Base-by-base conservation (phyloP, 352 stramenopile genomes). In the Globisporangium nagaii region DNA sequence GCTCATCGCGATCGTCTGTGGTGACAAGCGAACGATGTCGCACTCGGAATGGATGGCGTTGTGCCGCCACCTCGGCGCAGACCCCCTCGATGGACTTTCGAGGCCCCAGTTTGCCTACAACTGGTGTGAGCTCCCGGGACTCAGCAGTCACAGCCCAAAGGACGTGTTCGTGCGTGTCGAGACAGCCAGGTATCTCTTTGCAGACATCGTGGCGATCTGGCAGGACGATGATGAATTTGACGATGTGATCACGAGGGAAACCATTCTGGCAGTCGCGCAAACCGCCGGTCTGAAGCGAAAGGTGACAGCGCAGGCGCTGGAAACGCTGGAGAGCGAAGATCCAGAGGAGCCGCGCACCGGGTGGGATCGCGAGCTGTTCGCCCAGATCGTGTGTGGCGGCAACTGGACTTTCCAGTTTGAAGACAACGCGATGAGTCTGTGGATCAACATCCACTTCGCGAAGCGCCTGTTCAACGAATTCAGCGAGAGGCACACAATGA, bases 31-130 rank as follows among this genome's bases (percentile, higher is more conserved):
- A n/a, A 51, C 32, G 25, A 73, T 86, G 51, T 51, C 46, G 0
- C 34, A 46, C 9, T 30, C 43, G 0, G 53, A 66, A 6, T 86
- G 75, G 75, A 72, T 63, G 3, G 37, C 28, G 4, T 25, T 82
- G 15, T 86, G 75, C 32, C 46, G 55, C 2, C 63, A 61, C 2
- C 51, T 84, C 19, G 72, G 63, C 3, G 75, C 75, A 0, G 71
- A 71, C 12, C 53, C 72, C 4, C 17, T 66, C 1, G 35, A 61
- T 5, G 75, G 75, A 8, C 56, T 86, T 9, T 70, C 65, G 3
- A 62, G 71, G 9, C 66, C 65, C 10, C 75, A 86, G 53, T 86
- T 86, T 61, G 66, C 72, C 3, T 84, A 65, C 42, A 76, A 65
- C 24, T 83, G 72, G 72, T 67, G 71, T 42, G 63, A 79, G 27